A percentile compares a stretch with the other conserved stretches of the same genome.
Evolutionary conservation across 257 asterid genomes (phyloP).

Genomic region (Solanum ahanhuiri): DNA sequence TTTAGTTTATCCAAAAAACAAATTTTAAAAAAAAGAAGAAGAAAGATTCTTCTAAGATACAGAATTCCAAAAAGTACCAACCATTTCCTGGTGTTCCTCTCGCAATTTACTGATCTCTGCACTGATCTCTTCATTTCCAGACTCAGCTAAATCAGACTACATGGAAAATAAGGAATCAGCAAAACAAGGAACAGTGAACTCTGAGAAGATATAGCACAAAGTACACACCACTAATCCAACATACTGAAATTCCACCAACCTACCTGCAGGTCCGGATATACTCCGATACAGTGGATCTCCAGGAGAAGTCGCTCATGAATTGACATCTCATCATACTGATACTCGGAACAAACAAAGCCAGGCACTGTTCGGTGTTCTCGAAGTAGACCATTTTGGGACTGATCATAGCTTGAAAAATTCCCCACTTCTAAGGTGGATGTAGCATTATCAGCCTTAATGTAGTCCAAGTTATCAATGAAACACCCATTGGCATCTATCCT

Average conservation of each 20-base stretch:
- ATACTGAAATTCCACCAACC: conserved; percentile 18
- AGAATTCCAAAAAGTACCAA: conserved; percentile 16
- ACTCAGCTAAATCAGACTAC: conserved; percentile 43
- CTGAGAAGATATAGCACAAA: conserved; percentile 7
- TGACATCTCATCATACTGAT: conserved; percentile 57
- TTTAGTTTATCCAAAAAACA: not conserved
- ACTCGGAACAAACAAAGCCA: conserved; percentile 38
- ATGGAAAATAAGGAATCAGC: conserved; percentile 11
- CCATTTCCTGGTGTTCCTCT: conserved; percentile 64
- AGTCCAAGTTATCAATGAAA: conserved; percentile 37
- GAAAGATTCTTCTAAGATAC: conserved; percentile 2
- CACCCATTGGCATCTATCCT: conserved; percentile 32
- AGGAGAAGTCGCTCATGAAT: conserved; percentile 57
- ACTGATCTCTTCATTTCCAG: conserved; percentile 53
- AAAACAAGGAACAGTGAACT: not conserved
- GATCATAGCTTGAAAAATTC: conserved; percentile 25
- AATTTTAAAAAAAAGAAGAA: not conserved
- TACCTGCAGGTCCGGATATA: conserved; percentile 75
- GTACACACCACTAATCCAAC: conserved; percentile 3
- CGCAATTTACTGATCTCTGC: conserved; percentile 44
- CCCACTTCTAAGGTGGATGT: conserved; percentile 24
- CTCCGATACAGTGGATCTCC: conserved; percentile 73
- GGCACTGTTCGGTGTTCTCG: conserved; percentile 30
- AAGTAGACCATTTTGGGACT: conserved; percentile 33
- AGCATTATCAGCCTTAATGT: conserved; percentile 15